Conservation (phyloP, 2,329 filamentous ascomycete species). For the Oidium heveae region DNA sequence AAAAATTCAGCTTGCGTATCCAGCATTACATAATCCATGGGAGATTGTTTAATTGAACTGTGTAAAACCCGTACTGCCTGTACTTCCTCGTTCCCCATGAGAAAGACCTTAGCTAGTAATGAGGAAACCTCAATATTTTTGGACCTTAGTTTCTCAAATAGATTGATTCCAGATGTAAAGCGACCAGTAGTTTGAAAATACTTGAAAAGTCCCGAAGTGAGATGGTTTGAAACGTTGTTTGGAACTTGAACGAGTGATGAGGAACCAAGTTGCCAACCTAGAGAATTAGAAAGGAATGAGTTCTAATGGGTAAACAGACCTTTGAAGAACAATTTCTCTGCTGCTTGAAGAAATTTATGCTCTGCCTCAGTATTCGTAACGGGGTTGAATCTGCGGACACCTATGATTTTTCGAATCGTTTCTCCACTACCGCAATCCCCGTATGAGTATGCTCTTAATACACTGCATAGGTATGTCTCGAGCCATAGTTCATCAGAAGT, state of each 20-base stretch:
- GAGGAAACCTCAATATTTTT: constrained; percentile 89
- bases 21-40: constrained; percentile 94
- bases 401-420: constrained; percentile 86
- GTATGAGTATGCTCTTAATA: constrained; percentile 84
- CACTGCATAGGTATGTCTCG: constrained; percentile 89
- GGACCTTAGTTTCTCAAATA: constrained; percentile 84
- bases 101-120: constrained; percentile 66
- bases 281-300: constrained; percentile 4
- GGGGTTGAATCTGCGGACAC: constrained; percentile 90
- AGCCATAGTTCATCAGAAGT: constrained; percentile 89
- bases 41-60: constrained; percentile 67
- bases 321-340: constrained; percentile 84
- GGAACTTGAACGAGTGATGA: constrained; percentile 95
- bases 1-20: constrained; percentile 87
- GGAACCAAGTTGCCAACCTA: constrained; percentile 84
- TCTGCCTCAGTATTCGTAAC: constrained; percentile 96
- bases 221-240: constrained; percentile 85
- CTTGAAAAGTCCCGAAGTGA: constrained; percentile 76
- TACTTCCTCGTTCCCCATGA: constrained; percentile 95
- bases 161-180: constrained; percentile 83
- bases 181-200: constrained; percentile 92
- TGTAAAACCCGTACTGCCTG: constrained; percentile 72
- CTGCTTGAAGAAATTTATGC: constrained; percentile 82
- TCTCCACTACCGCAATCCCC: constrained; percentile 89
- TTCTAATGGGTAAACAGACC: constrained; percentile 23